Evolutionary conservation across 2,329 filamentous ascomycete genomes (phyloP).

Genomic region (Claviceps purpurea): DNA sequence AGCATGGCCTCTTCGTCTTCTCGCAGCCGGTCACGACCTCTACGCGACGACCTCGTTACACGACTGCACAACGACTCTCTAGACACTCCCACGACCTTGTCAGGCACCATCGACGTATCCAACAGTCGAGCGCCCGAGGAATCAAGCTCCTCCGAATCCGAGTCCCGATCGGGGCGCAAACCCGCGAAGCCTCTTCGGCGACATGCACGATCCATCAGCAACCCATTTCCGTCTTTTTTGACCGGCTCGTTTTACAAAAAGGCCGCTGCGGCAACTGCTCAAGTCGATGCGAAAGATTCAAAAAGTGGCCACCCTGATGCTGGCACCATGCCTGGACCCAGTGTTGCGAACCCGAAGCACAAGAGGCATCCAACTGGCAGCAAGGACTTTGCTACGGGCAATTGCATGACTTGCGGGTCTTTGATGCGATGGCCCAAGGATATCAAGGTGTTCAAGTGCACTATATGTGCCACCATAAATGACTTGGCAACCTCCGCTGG

Average conservation of each 20-base stretch:
- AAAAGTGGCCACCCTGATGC: slow-evolving; percentile 17
- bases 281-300: slow-evolving; percentile 18
- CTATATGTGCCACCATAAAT: slow-evolving; percentile 74
- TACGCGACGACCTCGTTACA: slow-evolving; percentile 20
- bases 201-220: slow-evolving; percentile 53
- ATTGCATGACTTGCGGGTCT: slow-evolving; percentile 77
- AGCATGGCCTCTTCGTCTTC: slow-evolving; percentile 20
- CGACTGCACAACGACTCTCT: slow-evolving; percentile 23
- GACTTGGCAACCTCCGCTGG: slow-evolving; percentile 38
- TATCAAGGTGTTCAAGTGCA: slow-evolving; percentile 64
- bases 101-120: slow-evolving; percentile 15
- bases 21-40: slow-evolving; percentile 16
- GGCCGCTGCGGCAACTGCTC: slow-evolving; percentile 23
- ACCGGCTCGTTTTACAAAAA: slow-evolving; percentile 43
- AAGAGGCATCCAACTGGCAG: slow-evolving; percentile 21
- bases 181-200: slow-evolving; percentile 10
- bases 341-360: slow-evolving; percentile 12
- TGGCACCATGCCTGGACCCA: slow-evolving; percentile 9
- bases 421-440: slow-evolving; percentile 67
- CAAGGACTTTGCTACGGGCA: slow-evolving; percentile 53
- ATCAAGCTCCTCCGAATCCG: slow-evolving; percentile 32
- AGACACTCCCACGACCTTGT: slow-evolving; percentile 18
- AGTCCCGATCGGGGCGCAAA: slow-evolving; percentile 18
- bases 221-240: slow-evolving; percentile 65
- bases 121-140: slow-evolving; percentile 19